These are phyloP conservation scores for Pichia kluyveri DNA, from an alignment of 805 yeast species.

Conservation along the genomic window DNA sequence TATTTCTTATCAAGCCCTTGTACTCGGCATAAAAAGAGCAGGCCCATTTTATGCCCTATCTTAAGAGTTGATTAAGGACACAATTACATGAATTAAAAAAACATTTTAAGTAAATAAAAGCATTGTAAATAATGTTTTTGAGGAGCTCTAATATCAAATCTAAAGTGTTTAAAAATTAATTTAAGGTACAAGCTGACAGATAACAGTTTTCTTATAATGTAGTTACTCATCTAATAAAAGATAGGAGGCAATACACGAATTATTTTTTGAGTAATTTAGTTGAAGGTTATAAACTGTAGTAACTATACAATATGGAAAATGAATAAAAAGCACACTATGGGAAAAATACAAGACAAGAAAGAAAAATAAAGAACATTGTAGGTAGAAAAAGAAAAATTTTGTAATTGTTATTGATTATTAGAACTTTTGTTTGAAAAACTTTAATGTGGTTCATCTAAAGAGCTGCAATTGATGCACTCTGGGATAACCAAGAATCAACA, in stretches of 20 bases:
- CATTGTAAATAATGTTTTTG: no score
- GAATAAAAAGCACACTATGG: background rate
- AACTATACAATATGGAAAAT: background rate
- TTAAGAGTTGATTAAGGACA: no score
- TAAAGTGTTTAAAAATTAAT: background rate
- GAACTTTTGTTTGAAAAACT: background rate
- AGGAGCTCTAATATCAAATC: no score
- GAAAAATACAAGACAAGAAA: background rate
- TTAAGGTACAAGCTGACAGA: background rate
- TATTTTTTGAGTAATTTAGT: background rate
- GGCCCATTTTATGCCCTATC: no score
- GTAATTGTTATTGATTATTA: no score
- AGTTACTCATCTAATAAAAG: no score
- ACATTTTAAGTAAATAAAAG: no score
- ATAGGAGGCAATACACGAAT: no score
- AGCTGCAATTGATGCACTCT: conserved; percentile 40
- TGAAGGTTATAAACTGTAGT: background rate
- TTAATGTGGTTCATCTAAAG: background rate
- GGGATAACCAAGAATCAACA: conserved; percentile 50
- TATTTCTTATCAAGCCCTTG: no score
- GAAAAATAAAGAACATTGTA: background rate
- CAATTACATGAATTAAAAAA: no score
- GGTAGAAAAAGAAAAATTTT: background rate
- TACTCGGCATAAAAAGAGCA: no score
- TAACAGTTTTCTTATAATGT: background rate